Conservation (phyloP, 805 yeast genomes). For the Dipodascopsis tothii region DNA sequence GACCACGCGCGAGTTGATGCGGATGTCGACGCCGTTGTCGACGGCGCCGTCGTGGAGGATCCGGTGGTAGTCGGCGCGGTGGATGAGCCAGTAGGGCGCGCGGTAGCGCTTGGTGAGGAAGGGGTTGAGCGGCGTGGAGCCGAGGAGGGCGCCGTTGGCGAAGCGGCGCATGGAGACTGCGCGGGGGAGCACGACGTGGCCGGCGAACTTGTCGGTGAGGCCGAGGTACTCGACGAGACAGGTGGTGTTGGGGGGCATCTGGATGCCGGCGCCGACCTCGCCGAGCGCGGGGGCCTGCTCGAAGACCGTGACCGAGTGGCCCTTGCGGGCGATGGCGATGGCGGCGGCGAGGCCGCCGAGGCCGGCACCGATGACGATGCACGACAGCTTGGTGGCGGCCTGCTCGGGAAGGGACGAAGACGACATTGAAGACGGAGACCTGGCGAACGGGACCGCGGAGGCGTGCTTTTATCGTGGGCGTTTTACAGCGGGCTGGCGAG, state of each 20-base stretch:
- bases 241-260: slow-evolving; percentile 31
- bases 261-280: slow-evolving; percentile 35
- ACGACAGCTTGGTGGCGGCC: slow-evolving; percentile 2
- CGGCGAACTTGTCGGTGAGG: slow-evolving; percentile 11
- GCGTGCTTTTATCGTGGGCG: no score
- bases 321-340: slow-evolving; percentile 26
- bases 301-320: slow-evolving; percentile 29
- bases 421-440: no score
- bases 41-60: slow-evolving; percentile 6
- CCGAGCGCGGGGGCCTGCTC: slow-evolving; percentile 29
- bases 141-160: background rate
- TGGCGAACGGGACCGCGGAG: no score
- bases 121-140: slow-evolving; percentile 3
- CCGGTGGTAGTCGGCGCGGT: slow-evolving; percentile 12
- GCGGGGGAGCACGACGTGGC: background rate
- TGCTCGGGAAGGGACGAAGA: no score
- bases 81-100: slow-evolving; percentile 9
- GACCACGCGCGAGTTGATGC: slow-evolving; percentile 3
- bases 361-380: slow-evolving; percentile 32
- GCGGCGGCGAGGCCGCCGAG: slow-evolving; percentile 32
- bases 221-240: slow-evolving; percentile 27
- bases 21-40: slow-evolving; percentile 9
- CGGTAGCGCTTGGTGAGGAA: slow-evolving; percentile 2
- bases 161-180: slow-evolving; percentile 1
- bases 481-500: no score